Conservation (phyloP, 2,329 filamentous ascomycete genomes). For the Colletotrichum sp. region DNA sequence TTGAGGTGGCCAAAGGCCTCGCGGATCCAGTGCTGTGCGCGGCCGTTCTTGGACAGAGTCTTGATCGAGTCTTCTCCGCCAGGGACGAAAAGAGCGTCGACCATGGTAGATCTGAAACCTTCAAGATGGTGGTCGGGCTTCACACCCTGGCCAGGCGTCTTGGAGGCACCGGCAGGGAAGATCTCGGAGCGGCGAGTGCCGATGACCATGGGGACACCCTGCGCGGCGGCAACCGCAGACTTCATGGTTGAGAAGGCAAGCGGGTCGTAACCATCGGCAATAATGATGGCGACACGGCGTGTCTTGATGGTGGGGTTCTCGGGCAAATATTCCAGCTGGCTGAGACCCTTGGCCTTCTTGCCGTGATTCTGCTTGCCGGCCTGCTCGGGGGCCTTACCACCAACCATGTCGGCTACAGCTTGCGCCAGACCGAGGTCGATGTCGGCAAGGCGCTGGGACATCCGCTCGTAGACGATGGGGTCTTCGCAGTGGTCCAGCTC, state of each 20-base stretch:
- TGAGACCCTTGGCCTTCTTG: constrained; percentile 69
- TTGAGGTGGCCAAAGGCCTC: constrained; percentile 86
- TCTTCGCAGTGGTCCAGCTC: constrained; percentile 86
- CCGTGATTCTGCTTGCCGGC: constrained; percentile 66
- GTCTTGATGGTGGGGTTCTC: constrained; percentile 70
- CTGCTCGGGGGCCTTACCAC: constrained; percentile 63
- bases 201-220: constrained; percentile 76
- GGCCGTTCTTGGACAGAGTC: constrained; percentile 71
- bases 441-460: constrained; percentile 71
- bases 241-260: constrained; percentile 70
- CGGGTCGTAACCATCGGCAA: constrained; percentile 79
- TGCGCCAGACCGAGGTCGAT: constrained; percentile 76
- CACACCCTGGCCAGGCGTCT: constrained; percentile 56
- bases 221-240: constrained; percentile 63
- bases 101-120: constrained; percentile 80
- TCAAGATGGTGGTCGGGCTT: constrained; percentile 80
- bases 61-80: constrained; percentile 70
- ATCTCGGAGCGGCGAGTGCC: constrained; percentile 71
- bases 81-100: constrained; percentile 80
- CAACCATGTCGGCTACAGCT: constrained; percentile 72
- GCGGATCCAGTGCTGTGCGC: constrained; percentile 77
- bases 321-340: constrained; percentile 72
- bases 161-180: constrained; percentile 63
- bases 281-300: constrained; percentile 75
- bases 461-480: constrained; percentile 73